Conservation (phyloP, 140 eudicot genomes). For the Cichorium intybus region DNA sequence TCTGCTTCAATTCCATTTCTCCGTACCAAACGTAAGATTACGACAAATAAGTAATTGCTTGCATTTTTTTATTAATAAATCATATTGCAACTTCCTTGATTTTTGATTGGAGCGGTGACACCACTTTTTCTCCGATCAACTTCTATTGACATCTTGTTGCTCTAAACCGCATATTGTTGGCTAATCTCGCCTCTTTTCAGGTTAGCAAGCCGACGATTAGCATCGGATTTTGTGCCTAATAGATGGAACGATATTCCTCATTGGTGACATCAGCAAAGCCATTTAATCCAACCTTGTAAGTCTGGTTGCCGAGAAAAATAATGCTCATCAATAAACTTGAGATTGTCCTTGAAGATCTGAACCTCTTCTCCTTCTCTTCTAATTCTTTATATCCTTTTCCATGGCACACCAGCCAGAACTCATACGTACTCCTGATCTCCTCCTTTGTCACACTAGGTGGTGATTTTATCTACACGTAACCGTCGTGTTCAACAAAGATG, state of each 20-base stretch:
- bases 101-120: constrained; percentile 74
- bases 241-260: constrained; percentile 58
- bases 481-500: no score
- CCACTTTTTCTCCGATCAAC: constrained; percentile 91
- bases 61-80: neutral
- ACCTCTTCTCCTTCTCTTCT: constrained; percentile 66
- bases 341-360: constrained; percentile 69
- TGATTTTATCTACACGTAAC: neutral
- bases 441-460: constrained; percentile 41
- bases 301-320: constrained; percentile 45
- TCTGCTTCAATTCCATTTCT: no score
- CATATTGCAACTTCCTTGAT: constrained; percentile 88
- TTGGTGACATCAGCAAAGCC: constrained; percentile 75
- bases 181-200: constrained; percentile 41
- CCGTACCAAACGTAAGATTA: no score
- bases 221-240: constrained; percentile 56
- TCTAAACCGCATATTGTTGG: constrained; percentile 45
- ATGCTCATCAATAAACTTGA: constrained; percentile 70
- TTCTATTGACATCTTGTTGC: constrained; percentile 42
- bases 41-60: neutral
- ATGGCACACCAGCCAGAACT: constrained; percentile 65
- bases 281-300: constrained; percentile 67
- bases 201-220: constrained; percentile 51
- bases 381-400: constrained; percentile 59
- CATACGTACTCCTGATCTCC: constrained; percentile 55